Base-by-base conservation (phyloP, 768 basidiomycete genomes). In the Tulasnella sp. region DNA sequence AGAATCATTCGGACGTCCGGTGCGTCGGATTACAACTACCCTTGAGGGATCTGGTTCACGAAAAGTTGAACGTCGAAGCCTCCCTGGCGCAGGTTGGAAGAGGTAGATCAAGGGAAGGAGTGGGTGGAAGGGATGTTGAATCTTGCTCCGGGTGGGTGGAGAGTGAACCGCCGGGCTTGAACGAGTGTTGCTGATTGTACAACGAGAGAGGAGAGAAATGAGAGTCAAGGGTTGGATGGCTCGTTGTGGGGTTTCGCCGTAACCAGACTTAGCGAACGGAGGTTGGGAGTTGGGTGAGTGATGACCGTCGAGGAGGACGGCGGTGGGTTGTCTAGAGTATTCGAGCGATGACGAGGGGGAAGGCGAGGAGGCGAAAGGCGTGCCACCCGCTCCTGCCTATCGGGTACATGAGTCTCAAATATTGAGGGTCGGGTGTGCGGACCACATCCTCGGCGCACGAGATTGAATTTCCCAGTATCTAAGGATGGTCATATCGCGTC, bases 101-200 rank as follows among this genome's bases (percentile, higher is more conserved):
- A 76, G 42, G 28, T 37, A 18, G 76, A 76, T 37, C 50, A 44
- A 54, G 76, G 41, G 50, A 76, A 76, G 18, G 76, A 76, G 48
- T 76, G 76, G 42, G 76, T n/a, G n/a, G n/a, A n/a, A n/a, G n/a
- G n/a, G n/a, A 28, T 44, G 76, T 54, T 54, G 76, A 54, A 34
- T 40, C 76, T 40, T 50, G 76, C 76, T 3, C 50, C 76, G 31
- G 76, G 76, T 54, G 76, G 76, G 22, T 24, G n/a, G 12, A 20
- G 41, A 37, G 28, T 54, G 76, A 46, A 46, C 3, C 31, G 76
- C 34, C 34, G 42, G 24, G 42, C 40, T 40, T 74, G n/a, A 40
- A n/a, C 20, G 46, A 37, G 20, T 34, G 42, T 76, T 37, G 50
- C 1, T 20, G n/a, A 76, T 41, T 50, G 42, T 6, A n/a, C 20